A percentile compares a stretch with the other conserved stretches of the same genome.
Evolutionary conservation across 2,329 filamentous ascomycete genomes (phyloP).

Genomic region (Talaromyces piceae): DNA sequence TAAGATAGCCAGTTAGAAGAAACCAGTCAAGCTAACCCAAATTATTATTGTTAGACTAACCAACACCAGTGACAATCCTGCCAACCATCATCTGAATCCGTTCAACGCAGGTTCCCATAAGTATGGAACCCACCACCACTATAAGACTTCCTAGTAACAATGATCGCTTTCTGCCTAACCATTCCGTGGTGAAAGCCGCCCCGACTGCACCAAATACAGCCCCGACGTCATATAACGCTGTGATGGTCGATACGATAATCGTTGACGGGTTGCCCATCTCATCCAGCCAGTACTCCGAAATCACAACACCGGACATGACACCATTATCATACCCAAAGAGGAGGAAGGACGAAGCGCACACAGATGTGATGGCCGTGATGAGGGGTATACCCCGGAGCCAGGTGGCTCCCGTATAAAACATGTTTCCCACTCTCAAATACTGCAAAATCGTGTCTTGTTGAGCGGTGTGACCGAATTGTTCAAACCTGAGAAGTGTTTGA

Average conservation of each 20-base stretch:
- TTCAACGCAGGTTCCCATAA: slow-evolving; percentile 17
- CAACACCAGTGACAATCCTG: slow-evolving; percentile 20
- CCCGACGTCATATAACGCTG: slow-evolving; percentile 23
- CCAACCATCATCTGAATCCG: slow-evolving; percentile 19
- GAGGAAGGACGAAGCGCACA: slow-evolving; percentile 35
- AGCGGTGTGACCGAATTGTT: too few relatives aligned
- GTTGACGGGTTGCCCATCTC: slow-evolving; percentile 20
- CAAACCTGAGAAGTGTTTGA: too few relatives aligned
- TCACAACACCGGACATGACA: slow-evolving; percentile 23
- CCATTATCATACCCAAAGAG: slow-evolving; percentile 30
- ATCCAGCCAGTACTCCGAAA: slow-evolving; percentile 20
- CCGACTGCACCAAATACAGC: slow-evolving; percentile 21
- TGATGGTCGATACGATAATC: slow-evolving; percentile 23
- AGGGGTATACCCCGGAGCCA: slow-evolving; percentile 16
- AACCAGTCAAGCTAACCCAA: neutral
- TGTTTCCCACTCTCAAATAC: neutral
- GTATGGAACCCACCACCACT: slow-evolving; percentile 17
- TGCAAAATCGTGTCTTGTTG: too few relatives aligned
- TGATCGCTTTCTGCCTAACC: slow-evolving; percentile 22
- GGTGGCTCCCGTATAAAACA: slow-evolving; percentile 12
- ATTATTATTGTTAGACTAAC: slow-evolving; percentile 8
- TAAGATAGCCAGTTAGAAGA: slow-evolving; percentile 8
- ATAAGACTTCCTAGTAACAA: slow-evolving; percentile 18
- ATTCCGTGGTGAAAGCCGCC: slow-evolving; percentile 19
- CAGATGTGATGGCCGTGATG: slow-evolving; percentile 19